phyloP scores from a whole-genome alignment of 495 filamentous ascomycete species.

The Mytilinidion resinicola region DNA sequence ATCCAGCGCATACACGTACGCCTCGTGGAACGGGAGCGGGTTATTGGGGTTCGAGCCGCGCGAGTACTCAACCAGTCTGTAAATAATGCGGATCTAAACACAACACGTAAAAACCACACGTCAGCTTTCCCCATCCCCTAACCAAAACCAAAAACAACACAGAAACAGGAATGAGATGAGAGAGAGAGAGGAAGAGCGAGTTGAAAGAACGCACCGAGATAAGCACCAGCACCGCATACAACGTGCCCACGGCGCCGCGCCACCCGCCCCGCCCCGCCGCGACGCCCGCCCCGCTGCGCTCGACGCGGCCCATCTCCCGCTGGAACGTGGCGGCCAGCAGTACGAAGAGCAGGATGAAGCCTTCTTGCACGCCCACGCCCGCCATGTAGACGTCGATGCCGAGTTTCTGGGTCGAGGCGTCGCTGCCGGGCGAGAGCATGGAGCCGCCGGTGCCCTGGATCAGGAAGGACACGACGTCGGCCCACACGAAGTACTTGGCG shows the following conservation, averaged over 20 bases:
- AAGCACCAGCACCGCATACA: slow-evolving; percentile 46
- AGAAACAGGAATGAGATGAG: neutral
- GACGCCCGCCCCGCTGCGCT: slow-evolving; percentile 13
- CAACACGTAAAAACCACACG: neutral
- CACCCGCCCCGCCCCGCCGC: slow-evolving; percentile 38
- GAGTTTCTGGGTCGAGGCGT: slow-evolving; percentile 20
- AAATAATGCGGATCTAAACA: slow-evolving; percentile 50
- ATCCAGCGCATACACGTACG: slow-evolving; percentile 51
- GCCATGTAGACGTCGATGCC: slow-evolving; percentile 54
- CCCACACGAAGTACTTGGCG: slow-evolving; percentile 50
- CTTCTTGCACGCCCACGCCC: slow-evolving; percentile 53
- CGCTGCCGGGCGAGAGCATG: slow-evolving; percentile 33
- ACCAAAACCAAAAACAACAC: no score
- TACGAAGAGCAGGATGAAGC: slow-evolving; percentile 50
- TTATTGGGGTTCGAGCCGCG: slow-evolving; percentile 35
- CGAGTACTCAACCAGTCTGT: slow-evolving; percentile 51
- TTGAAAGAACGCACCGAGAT: slow-evolving; percentile 44
- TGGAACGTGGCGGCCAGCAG: slow-evolving; percentile 45
- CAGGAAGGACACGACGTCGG: slow-evolving; percentile 56
- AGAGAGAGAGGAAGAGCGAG: neutral
- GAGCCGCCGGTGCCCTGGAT: slow-evolving; percentile 50
- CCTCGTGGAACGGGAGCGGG: slow-evolving; percentile 45
- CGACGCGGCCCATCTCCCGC: slow-evolving; percentile 28
- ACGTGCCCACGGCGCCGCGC: slow-evolving; percentile 41
- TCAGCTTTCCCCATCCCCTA: no score